phyloP scores from a whole-genome alignment of 169 alveolate genomes.

The Plasmodium yoelii region DNA sequence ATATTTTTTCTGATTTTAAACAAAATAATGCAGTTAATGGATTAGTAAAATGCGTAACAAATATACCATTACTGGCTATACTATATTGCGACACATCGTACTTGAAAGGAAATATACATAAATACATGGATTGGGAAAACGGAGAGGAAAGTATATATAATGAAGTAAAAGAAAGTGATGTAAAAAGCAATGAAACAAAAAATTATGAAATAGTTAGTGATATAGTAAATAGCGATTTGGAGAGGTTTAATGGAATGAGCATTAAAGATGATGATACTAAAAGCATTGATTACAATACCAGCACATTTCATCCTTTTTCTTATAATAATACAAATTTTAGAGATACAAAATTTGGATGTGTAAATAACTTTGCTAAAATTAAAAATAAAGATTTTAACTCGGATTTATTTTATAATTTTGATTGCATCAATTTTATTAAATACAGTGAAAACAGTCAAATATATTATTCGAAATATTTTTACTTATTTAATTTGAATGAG shows the following conservation, averaged over 20 bases:
- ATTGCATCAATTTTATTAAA: conserved; percentile 33
- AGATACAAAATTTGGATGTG: background rate
- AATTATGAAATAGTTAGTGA: background rate
- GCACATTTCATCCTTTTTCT: background rate
- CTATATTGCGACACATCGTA: conserved; percentile 31
- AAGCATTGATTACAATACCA: background rate
- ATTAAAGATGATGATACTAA: background rate
- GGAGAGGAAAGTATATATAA: background rate
- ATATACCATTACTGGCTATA: conserved; percentile 39
- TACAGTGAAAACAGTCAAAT: conserved; percentile 30
- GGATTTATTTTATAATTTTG: conserved; percentile 56
- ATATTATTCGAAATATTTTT: conserved; percentile 56
- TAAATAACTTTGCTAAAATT: conserved; percentile 24
- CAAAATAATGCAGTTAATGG: conserved; percentile 24
- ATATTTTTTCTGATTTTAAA: conserved; percentile 72
- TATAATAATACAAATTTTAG: background rate
- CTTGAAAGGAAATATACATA: conserved; percentile 33
- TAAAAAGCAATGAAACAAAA: background rate
- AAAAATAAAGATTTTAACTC: conserved; percentile 31
- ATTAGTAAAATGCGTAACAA: conserved; percentile 13
- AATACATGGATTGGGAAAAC: background rate
- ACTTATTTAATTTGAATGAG: conserved; percentile 42
- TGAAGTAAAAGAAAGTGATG: background rate
- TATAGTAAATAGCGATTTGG: background rate
- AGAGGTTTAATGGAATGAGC: background rate